Evolutionary conservation across 306 rosid species (phyloP).

Genomic region (Vigna reflexopilosa): DNA sequence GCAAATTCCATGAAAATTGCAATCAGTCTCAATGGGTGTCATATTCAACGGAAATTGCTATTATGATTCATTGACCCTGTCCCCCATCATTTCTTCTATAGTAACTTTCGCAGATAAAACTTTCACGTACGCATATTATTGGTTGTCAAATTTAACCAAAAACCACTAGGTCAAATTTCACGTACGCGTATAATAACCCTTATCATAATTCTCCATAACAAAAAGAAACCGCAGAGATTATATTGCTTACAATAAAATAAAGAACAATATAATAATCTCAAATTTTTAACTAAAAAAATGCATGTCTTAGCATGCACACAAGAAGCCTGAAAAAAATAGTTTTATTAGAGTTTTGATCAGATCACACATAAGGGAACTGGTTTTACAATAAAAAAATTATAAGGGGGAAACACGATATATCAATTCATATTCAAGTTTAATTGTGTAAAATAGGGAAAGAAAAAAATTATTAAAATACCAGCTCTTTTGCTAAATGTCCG

Average conservation of each 20-base stretch:
- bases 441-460: background rate
- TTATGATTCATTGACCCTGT: background rate
- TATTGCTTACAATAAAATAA: background rate
- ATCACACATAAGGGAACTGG: background rate
- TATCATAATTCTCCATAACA: slow-evolving; percentile 3
- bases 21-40: background rate
- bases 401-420: too few species aligned
- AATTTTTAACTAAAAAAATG: background rate
- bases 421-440: background rate
- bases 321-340: slow-evolving; percentile 3
- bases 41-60: background rate
- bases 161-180: background rate
- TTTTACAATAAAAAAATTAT: background rate
- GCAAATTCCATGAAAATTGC: background rate
- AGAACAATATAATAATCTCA: slow-evolving; percentile 21
- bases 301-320: background rate
- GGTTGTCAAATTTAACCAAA: slow-evolving; percentile 24
- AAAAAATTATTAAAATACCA: slow-evolving; percentile 56
- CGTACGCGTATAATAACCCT: background rate
- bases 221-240: background rate
- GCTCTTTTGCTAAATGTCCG: slow-evolving; percentile 99
- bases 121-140: background rate
- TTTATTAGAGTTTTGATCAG: background rate
- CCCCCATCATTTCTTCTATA: background rate
- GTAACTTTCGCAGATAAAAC: background rate